Conservation (phyloP, 2,329 filamentous ascomycete genomes). For the Venturia nashicola region DNA sequence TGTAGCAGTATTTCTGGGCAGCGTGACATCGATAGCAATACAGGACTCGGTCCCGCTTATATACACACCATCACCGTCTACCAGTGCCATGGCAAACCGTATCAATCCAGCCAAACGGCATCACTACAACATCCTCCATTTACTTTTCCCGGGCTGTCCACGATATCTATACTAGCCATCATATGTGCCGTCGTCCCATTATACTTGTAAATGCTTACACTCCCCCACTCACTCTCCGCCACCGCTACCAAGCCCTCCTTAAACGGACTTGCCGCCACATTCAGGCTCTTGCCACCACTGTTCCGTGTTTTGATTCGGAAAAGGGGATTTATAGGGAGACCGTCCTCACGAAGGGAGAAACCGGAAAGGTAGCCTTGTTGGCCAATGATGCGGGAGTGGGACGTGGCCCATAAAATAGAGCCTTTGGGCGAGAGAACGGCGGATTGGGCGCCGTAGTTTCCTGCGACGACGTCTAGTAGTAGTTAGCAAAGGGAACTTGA, state of each 20-base stretch:
- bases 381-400: conserved; percentile 61
- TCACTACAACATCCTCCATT: conserved; percentile 7
- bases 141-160: not conserved
- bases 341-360: conserved; percentile 57
- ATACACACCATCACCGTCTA: not conserved
- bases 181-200: not conserved
- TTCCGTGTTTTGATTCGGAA: conserved; percentile 75
- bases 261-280: conserved; percentile 35
- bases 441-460: conserved; percentile 62
- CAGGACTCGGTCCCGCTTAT: too few species aligned
- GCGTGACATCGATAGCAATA: not conserved
- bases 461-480: not conserved
- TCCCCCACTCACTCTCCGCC: conserved; percentile 1
- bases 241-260: conserved; percentile 1
- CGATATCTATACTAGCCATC: conserved; percentile 5
- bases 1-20: not conserved
- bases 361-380: conserved; percentile 74
- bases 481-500: not conserved
- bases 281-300: conserved; percentile 79
- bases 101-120: conserved; percentile 4
- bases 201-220: not conserved
- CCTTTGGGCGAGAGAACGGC: conserved; percentile 58
- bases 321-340: conserved; percentile 58
- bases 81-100: not conserved
- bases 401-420: conserved; percentile 69